phyloP scores from a whole-genome alignment of 78 protist genomes.

The Neovahlkampfia damariscottae region DNA sequence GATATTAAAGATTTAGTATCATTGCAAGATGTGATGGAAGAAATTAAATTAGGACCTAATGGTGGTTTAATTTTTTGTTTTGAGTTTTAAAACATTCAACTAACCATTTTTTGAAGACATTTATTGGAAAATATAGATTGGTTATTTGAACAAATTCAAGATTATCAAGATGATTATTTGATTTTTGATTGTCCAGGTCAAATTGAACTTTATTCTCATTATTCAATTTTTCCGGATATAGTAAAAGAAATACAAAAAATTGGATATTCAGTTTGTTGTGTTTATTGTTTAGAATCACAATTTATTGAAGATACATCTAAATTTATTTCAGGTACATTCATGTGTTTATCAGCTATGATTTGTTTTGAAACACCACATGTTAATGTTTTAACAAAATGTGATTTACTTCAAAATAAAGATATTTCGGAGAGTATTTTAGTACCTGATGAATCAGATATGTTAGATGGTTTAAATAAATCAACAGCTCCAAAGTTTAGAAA shows the following conservation, averaged over 20 bases:
- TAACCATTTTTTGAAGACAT: too few species aligned
- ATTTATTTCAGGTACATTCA: conserved; percentile 47
- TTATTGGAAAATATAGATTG: conserved; percentile 68
- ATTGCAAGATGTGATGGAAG: conserved; percentile 85
- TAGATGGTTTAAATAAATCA: conserved; percentile 7
- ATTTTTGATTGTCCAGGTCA: conserved; percentile 96
- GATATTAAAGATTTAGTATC: conserved; percentile 86
- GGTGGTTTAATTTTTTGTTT: conserved; percentile 91
- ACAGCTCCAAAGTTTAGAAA: conserved; percentile 22
- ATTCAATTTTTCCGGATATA: conserved; percentile 61
- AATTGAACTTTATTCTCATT: conserved; percentile 88
- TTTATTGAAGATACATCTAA: conserved; percentile 27
- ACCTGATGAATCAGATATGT: conserved; percentile 21
- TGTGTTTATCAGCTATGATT: conserved; percentile 79
- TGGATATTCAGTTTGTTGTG: conserved; percentile 35
- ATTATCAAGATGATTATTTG: conserved; percentile 86
- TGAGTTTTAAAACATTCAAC: too few species aligned
- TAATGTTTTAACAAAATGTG: conserved; percentile 83
- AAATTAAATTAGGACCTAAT: conserved; percentile 88
- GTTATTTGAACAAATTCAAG: conserved; percentile 76
- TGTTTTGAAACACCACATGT: conserved; percentile 82
- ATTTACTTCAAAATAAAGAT: conserved; percentile 39
- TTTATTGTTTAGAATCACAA: conserved; percentile 77
- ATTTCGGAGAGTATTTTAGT: conserved; percentile 17
- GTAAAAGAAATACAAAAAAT: conserved; percentile 32